These are phyloP conservation scores for Nothophoma quercina DNA, from an alignment of 2,329 filamentous ascomycete genomes.

Conservation along the genomic window DNA sequence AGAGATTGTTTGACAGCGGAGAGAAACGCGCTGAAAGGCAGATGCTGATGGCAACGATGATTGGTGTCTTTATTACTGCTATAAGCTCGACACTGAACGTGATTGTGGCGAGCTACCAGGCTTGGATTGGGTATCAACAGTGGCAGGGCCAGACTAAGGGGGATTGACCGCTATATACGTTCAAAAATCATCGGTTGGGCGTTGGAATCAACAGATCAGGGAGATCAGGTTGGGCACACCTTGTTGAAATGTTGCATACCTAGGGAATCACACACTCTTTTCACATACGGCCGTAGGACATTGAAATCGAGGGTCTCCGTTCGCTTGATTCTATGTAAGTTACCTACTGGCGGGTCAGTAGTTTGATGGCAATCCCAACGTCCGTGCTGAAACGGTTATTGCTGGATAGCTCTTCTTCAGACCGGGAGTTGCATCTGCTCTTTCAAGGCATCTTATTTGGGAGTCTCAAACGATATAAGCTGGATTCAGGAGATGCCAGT, in stretches of 20 bases:
- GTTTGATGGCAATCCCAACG: neutral
- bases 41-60: neutral
- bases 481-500: neutral
- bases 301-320: neutral
- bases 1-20: neutral
- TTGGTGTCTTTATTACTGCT: neutral
- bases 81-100: neutral
- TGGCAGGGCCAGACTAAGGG: neutral
- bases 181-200: too few species aligned
- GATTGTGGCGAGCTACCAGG: neutral
- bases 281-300: neutral
- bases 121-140: neutral
- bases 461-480: neutral
- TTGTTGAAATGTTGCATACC: neutral
- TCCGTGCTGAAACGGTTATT: neutral
- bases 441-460: neutral
- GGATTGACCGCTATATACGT: too few species aligned
- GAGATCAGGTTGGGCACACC: neutral
- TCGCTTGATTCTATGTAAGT: neutral
- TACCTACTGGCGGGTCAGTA: too few species aligned
- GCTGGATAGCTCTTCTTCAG: neutral
- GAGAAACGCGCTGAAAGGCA: neutral
- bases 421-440: neutral
- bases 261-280: neutral
- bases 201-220: neutral